phyloP scores from a whole-genome alignment of 805 yeast genomes.

The Candida parachauliodes region DNA sequence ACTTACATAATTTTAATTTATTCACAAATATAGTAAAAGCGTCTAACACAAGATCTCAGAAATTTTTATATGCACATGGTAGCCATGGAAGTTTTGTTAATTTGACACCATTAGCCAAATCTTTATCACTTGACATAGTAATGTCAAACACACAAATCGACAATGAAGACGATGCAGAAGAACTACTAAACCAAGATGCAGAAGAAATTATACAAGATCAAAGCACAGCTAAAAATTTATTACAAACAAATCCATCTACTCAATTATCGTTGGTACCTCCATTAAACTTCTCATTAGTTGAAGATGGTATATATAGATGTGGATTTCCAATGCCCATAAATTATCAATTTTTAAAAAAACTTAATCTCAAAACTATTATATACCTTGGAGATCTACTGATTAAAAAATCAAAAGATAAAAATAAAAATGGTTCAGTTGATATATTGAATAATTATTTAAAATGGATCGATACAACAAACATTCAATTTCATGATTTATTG shows the following conservation, averaged over 20 bases:
- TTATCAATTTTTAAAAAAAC: constrained; percentile 68
- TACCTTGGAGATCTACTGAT: constrained; percentile 63
- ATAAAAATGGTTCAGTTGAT: constrained; percentile 49
- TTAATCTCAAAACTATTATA: constrained; percentile 74
- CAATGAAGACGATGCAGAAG: neutral
- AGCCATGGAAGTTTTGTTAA: no score
- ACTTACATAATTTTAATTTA: no score
- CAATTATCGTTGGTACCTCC: constrained; percentile 64
- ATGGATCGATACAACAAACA: constrained; percentile 58
- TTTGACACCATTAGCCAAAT: no score
- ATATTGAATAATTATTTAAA: constrained; percentile 54
- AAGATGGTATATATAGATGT: constrained; percentile 79
- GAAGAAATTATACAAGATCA: constrained; percentile 5
- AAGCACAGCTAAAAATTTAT: constrained; percentile 2
- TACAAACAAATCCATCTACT: constrained; percentile 5
- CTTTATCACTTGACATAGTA: no score
- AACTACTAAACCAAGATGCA: neutral
- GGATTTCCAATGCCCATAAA: constrained; percentile 93
- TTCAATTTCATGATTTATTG: constrained; percentile 54
- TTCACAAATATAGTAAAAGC: no score
- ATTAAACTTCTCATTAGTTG: constrained; percentile 83
- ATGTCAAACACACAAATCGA: neutral
- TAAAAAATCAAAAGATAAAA: constrained; percentile 18
- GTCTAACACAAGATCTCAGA: no score
- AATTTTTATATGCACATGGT: no score